These are phyloP conservation scores for Tylopilus plumbeoviolaceoides DNA, from an alignment of 768 basidiomycete genomes.

Conservation along the genomic window DNA sequence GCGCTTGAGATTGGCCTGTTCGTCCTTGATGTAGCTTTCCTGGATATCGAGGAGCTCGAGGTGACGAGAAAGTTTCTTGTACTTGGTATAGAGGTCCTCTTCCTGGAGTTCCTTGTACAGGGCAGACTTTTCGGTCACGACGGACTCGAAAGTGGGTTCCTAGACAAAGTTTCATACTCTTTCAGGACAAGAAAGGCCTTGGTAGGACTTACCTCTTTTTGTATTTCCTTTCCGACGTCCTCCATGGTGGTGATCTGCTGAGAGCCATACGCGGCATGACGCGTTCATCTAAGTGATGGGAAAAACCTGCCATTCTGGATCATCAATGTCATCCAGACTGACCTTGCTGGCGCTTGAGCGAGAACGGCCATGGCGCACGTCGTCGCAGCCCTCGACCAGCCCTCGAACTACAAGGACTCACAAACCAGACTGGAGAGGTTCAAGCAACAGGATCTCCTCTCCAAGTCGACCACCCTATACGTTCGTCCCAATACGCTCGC, in stretches of 20 bases:
- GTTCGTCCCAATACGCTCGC: slow-evolving; percentile 44
- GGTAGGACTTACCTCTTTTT: slow-evolving; percentile 61
- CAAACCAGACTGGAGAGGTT: slow-evolving; percentile 76
- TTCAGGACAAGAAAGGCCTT: not conserved
- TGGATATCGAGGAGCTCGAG: slow-evolving; percentile 92
- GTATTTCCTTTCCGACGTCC: slow-evolving; percentile 83
- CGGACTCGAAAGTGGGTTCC: slow-evolving; percentile 89
- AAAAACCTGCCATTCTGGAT: slow-evolving; percentile 27
- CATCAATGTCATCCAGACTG: not conserved
- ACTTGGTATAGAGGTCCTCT: slow-evolving; percentile 95
- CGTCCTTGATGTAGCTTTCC: slow-evolving; percentile 98
- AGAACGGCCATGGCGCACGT: slow-evolving; percentile 73
- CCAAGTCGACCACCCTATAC: slow-evolving; percentile 86
- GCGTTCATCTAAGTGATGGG: slow-evolving; percentile 27
- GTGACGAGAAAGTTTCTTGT: slow-evolving; percentile 93
- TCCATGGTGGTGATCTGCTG: slow-evolving; percentile 55
- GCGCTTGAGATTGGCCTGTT: slow-evolving; percentile 95
- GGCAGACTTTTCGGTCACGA: slow-evolving; percentile 84
- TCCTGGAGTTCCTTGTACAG: slow-evolving; percentile 82
- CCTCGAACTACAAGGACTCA: slow-evolving; percentile 96
- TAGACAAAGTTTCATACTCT: slow-evolving; percentile 26
- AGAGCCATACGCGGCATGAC: slow-evolving; percentile 21
- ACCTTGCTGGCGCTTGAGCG: not conserved
- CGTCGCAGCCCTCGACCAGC: slow-evolving; percentile 81
- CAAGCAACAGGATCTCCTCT: slow-evolving; percentile 74